Conservation (phyloP, 306 rosid genomes). For the Datisca glomerata region DNA sequence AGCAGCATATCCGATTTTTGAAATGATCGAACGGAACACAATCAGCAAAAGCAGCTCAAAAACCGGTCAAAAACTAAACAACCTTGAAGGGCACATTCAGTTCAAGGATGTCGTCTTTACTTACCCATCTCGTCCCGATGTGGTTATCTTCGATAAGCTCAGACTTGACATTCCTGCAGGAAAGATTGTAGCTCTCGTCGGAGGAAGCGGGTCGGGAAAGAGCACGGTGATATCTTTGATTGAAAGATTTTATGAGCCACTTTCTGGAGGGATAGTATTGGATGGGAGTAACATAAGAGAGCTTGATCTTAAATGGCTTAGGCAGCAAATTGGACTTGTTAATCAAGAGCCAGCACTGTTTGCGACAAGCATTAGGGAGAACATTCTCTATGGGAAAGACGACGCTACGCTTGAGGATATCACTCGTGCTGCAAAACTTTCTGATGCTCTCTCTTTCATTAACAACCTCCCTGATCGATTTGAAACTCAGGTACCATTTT, state of each 20-base stretch:
- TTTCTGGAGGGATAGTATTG: slow-evolving; percentile 55
- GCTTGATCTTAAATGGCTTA: slow-evolving; percentile 83
- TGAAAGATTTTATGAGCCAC: slow-evolving; percentile 89
- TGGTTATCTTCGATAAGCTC: slow-evolving; percentile 48
- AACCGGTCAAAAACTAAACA: slow-evolving; percentile 39
- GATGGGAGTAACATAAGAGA: slow-evolving; percentile 45
- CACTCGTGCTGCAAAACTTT: slow-evolving; percentile 67
- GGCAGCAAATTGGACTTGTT: slow-evolving; percentile 79
- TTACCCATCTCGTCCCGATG: slow-evolving; percentile 81
- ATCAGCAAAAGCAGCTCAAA: slow-evolving; percentile 40
- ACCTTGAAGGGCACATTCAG: slow-evolving; percentile 69
- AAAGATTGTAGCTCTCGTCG: slow-evolving; percentile 82
- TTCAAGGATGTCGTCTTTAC: slow-evolving; percentile 65
- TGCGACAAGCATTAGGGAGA: slow-evolving; percentile 79
- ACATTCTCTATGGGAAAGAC: slow-evolving; percentile 81
- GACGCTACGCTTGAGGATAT: slow-evolving; percentile 81
- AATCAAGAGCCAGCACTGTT: slow-evolving; percentile 97
- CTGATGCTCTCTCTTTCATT: slow-evolving; percentile 79
- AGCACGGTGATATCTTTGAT: slow-evolving; percentile 81
- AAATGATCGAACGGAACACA: slow-evolving; percentile 88
- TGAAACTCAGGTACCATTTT: slow-evolving; percentile 67
- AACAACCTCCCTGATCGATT: slow-evolving; percentile 84
- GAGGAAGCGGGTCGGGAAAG: slow-evolving; percentile 97
- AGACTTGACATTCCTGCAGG: slow-evolving; percentile 76
- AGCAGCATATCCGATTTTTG: slow-evolving; percentile 88